These are phyloP conservation scores for Syzygium jambos DNA, from an alignment of 345 rosid genomes.

Conservation along the genomic window DNA sequence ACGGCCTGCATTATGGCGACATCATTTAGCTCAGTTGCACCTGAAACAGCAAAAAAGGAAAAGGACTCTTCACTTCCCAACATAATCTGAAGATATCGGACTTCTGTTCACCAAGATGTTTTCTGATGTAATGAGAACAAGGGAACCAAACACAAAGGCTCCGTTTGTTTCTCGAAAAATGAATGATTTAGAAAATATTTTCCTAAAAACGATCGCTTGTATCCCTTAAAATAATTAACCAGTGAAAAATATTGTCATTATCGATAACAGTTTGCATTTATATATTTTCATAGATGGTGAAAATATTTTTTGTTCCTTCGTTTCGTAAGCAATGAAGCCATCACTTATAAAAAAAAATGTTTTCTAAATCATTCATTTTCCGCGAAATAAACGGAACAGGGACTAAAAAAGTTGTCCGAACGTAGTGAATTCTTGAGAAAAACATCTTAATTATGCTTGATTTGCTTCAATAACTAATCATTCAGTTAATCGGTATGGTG, in stretches of 20 bases:
- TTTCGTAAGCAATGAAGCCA: no score
- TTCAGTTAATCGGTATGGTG: neutral
- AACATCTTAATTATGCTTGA: neutral
- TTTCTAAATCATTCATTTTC: no score
- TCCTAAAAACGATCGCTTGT: no score
- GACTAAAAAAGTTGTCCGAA: neutral
- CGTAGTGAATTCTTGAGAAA: neutral
- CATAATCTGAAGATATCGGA: neutral
- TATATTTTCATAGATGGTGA: no score
- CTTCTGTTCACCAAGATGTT: neutral
- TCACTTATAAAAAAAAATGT: no score
- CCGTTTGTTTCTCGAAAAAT: no score
- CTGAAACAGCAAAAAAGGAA: neutral
- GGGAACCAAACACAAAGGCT: neutral
- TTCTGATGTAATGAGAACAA: neutral
- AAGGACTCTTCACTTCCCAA: neutral
- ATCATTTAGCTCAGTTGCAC: neutral
- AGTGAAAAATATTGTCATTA: no score
- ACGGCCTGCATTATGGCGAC: neutral
- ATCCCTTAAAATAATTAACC: no score
- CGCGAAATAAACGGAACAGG: no score
- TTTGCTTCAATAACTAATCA: neutral
- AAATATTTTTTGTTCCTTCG: no score
- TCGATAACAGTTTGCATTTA: no score
- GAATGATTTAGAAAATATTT: no score